Conservation (phyloP, 2,329 filamentous ascomycete species). For the Apiospora koreana region DNA sequence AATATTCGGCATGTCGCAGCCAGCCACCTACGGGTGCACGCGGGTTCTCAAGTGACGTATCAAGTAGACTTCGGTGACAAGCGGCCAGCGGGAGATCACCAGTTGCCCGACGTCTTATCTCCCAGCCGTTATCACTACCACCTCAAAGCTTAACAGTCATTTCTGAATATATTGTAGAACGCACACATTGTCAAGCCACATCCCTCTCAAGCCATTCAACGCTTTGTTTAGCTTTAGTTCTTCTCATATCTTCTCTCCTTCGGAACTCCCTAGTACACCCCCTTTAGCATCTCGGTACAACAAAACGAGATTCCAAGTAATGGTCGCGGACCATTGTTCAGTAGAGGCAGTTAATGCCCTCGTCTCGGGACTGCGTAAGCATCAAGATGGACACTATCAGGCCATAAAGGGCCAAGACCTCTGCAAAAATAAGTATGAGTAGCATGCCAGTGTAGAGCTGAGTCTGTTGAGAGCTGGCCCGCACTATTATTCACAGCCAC, state of each 20-base stretch:
- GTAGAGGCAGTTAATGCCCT: constrained; percentile 38
- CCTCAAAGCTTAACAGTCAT: neutral
- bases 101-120: neutral
- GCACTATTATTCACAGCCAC: constrained; percentile 32
- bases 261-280: neutral
- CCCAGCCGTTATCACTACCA: neutral
- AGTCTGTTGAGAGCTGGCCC: constrained; percentile 48
- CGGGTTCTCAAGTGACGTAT: neutral
- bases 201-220: neutral
- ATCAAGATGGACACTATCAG: constrained; percentile 51
- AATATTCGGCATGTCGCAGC: neutral
- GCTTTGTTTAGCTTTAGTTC: neutral
- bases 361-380: constrained; percentile 43
- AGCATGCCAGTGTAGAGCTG: constrained; percentile 49
- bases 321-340: neutral
- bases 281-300: neutral
- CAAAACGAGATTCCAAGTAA: neutral
- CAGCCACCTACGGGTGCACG: neutral
- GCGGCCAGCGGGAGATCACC: neutral
- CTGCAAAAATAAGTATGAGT: constrained; percentile 49
- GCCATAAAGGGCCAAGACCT: constrained; percentile 47
- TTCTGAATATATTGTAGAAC: neutral
- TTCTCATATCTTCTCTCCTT: neutral
- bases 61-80: neutral
- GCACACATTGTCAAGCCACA: neutral